Evolutionary conservation across 441 rosid genomes (phyloP), one percentile per base, ranked within the genome.

Genomic region (Macaranga tanarius): DNA sequence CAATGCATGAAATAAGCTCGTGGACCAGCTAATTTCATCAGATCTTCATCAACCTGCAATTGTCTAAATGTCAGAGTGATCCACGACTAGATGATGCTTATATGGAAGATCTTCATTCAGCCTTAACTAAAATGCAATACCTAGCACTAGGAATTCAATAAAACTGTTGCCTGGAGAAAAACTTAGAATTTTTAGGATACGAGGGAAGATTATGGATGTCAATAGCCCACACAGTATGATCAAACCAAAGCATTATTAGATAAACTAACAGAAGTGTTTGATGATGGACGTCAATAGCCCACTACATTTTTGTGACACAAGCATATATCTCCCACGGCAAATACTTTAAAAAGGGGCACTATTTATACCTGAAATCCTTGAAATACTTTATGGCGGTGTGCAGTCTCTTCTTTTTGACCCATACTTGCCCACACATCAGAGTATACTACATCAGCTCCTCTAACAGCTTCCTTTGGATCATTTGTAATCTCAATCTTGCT

Each of bases 401-500:
- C 97, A 72, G 98, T 97, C 86, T 95, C 98, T 73, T 95, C 96
- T 80, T 93, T 95, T 73, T 95, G 99, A 44, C 99, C 99, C 99
- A 93, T 93, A 80, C 98, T 95, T 65, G 99, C 98, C 98, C 98
- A 92, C 69, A 93, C 98, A 80, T 95, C 99, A 12, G 99, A 93
- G 87, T 93, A 93, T 23, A 93, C 97, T 71, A 95, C 97, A 90
- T 95, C 97, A 76, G 98, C 98, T 76, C 90, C 97, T 75, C 71
- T 78, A 31, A 95, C 95, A 73, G 96, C 98, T 85, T 92, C 97
- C 75, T 85, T 92, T 23, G 94, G 87, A 81, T 95, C 96, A 78
- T 90, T 86, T 68, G 85, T 87, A 66, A 95, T 89, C 87, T 95
- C 99, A 44, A 95, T 92, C 90, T 93, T 90, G 86, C 99, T 84